These are phyloP conservation scores for Bocquillonia castaneifolia DNA, from an alignment of 441 rosid species.

Conservation along the genomic window DNA sequence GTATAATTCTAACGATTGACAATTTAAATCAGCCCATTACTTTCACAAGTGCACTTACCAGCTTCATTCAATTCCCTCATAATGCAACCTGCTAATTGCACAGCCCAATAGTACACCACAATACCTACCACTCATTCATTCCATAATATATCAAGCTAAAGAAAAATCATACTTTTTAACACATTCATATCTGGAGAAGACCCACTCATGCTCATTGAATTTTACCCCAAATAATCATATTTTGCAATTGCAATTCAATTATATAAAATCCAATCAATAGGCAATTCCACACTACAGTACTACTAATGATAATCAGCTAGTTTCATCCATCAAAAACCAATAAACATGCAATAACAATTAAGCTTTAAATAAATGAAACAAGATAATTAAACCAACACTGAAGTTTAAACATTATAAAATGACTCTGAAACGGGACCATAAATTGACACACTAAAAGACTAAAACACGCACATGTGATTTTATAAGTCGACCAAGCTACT, in stretches of 20 bases:
- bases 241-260: background rate
- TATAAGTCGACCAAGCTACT: background rate
- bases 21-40: too few species aligned
- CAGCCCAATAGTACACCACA: too few species aligned
- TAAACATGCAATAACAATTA: background rate
- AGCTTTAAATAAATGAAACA: constrained; percentile 5
- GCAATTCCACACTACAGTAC: background rate
- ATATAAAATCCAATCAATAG: too few species aligned
- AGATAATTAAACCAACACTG: background rate
- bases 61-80: too few species aligned
- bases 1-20: too few species aligned
- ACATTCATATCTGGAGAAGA: too few species aligned
- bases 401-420: constrained; percentile 4
- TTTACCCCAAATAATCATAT: background rate
- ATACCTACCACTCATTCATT: too few species aligned
- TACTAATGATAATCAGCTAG: background rate
- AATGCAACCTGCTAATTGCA: too few species aligned
- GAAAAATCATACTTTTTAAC: too few species aligned
- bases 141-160: too few species aligned
- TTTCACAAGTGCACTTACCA: too few species aligned
- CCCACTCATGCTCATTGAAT: too few species aligned
- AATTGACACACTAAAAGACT: background rate
- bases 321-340: background rate
- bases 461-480: background rate
- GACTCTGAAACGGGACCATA: background rate